phyloP scores from a whole-genome alignment of 768 basidiomycete genomes.

The Hydnomerulius pinastri region DNA sequence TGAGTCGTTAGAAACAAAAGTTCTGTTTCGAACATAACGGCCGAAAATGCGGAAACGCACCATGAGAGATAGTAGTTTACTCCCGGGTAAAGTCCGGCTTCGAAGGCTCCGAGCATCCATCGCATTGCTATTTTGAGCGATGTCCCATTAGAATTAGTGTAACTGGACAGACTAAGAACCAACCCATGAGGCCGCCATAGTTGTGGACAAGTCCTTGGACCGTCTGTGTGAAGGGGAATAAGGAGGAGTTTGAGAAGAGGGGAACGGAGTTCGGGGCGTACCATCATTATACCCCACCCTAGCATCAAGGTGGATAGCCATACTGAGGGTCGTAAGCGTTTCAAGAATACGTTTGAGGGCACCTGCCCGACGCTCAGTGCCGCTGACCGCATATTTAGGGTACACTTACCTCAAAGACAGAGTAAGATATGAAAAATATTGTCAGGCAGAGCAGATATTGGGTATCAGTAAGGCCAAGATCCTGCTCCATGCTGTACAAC shows the following conservation, averaged over 20 bases:
- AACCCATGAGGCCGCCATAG: slow-evolving; percentile 68
- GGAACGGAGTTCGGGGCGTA: slow-evolving; percentile 20
- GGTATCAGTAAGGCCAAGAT: slow-evolving; percentile 61
- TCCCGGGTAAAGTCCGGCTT: slow-evolving; percentile 46
- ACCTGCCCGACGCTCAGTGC: slow-evolving; percentile 36
- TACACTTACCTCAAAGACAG: slow-evolving; percentile 62
- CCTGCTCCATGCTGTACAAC: slow-evolving; percentile 63
- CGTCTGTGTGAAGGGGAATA: slow-evolving; percentile 49
- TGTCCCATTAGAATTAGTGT: neutral
- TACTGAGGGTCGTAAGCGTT: slow-evolving; percentile 72
- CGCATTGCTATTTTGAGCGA: slow-evolving; percentile 51
- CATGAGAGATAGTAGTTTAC: slow-evolving; percentile 76
- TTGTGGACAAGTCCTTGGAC: slow-evolving; percentile 71
- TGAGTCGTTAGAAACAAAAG: slow-evolving; percentile 39
- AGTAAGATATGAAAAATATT: slow-evolving; percentile 62
- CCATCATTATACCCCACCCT: slow-evolving; percentile 77
- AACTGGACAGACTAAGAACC: slow-evolving; percentile 17
- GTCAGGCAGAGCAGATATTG: slow-evolving; percentile 70
- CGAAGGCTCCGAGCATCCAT: slow-evolving; percentile 73
- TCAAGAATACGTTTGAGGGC: slow-evolving; percentile 72
- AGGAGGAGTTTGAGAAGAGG: neutral
- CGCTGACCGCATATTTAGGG: neutral
- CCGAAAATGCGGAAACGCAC: slow-evolving; percentile 37
- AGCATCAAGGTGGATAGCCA: slow-evolving; percentile 79
- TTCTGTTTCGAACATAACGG: neutral